A percentile compares a stretch with the other conserved stretches of the same genome.
These are phyloP conservation scores for Thelonectria rubi DNA, from an alignment of 2,329 filamentous ascomycete genomes.

Conservation along the genomic window DNA sequence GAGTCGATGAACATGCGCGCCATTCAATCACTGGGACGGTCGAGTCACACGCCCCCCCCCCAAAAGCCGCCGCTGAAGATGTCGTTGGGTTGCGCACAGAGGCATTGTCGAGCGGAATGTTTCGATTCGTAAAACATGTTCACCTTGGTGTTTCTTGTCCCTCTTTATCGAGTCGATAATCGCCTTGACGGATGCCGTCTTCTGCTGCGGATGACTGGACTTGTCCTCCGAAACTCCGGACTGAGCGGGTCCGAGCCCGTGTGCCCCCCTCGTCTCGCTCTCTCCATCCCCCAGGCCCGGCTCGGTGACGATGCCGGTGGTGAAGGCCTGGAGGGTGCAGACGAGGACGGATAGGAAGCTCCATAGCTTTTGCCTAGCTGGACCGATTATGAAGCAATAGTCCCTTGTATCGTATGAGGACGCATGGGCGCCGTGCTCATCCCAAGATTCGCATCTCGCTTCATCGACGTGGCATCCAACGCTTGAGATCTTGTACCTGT, in stretches of 20 bases:
- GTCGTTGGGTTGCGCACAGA: neutral
- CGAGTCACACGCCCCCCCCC: neutral
- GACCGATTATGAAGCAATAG: neutral
- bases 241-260: constrained; percentile 31
- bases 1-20: constrained; percentile 19
- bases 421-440: neutral
- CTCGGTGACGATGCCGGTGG: constrained; percentile 31
- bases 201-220: neutral
- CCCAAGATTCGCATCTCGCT: neutral
- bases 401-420: neutral
- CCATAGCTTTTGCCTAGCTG: neutral
- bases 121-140: constrained; percentile 18
- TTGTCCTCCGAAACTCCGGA: constrained; percentile 39
- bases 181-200: no score
- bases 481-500: constrained; percentile 15
- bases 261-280: constrained; percentile 21
- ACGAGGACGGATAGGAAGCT: neutral
- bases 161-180: neutral
- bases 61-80: neutral
- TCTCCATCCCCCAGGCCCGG: constrained; percentile 36
- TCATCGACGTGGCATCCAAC: neutral
- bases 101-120: constrained; percentile 2
- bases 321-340: constrained; percentile 7
- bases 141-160: constrained; percentile 1
- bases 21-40: constrained; percentile 15